These are phyloP conservation scores for Nothopassalora personata DNA, from an alignment of 2,329 filamentous ascomycete genomes.

Conservation along the genomic window DNA sequence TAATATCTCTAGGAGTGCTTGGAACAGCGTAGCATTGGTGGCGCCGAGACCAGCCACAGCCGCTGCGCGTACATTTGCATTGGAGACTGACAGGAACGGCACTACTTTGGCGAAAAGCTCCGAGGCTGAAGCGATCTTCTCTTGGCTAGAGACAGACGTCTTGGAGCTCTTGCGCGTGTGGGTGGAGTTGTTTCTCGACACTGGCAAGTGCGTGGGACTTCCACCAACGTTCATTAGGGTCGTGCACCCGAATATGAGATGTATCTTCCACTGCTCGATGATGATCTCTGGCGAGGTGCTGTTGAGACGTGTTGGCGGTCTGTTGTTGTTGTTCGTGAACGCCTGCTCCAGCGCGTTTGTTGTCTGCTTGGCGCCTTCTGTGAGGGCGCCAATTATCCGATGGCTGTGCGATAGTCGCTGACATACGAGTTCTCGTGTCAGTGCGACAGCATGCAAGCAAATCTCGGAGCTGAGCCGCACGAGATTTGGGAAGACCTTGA, in stretches of 20 bases:
- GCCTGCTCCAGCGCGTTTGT: constrained; percentile 59
- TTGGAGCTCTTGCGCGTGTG: constrained; percentile 79
- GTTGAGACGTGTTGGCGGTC: constrained; percentile 39
- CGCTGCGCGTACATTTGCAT: constrained; percentile 76
- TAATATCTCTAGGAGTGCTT: constrained; percentile 81
- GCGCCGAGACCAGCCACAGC: constrained; percentile 89
- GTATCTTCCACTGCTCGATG: constrained; percentile 96
- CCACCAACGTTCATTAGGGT: constrained; percentile 72
- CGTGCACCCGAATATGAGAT: constrained; percentile 94
- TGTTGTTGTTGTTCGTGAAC: constrained; percentile 21
- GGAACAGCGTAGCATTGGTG: constrained; percentile 91
- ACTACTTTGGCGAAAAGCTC: constrained; percentile 89
- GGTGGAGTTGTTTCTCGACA: constrained; percentile 52
- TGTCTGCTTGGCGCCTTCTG: constrained; percentile 55
- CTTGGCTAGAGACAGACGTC: constrained; percentile 56
- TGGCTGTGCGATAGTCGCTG: constrained; percentile 92
- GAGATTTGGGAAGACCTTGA: constrained; percentile 94
- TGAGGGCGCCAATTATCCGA: constrained; percentile 70
- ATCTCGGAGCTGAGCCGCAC: constrained; percentile 85
- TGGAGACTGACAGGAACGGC: constrained; percentile 74
- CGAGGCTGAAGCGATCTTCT: constrained; percentile 80
- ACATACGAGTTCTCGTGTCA: constrained; percentile 87
- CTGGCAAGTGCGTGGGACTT: constrained; percentile 53
- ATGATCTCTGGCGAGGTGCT: constrained; percentile 77
- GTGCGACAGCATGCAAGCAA: constrained; percentile 84